Conservation (phyloP, 768 basidiomycete species). For the Cyclocybe cylindracea region DNA sequence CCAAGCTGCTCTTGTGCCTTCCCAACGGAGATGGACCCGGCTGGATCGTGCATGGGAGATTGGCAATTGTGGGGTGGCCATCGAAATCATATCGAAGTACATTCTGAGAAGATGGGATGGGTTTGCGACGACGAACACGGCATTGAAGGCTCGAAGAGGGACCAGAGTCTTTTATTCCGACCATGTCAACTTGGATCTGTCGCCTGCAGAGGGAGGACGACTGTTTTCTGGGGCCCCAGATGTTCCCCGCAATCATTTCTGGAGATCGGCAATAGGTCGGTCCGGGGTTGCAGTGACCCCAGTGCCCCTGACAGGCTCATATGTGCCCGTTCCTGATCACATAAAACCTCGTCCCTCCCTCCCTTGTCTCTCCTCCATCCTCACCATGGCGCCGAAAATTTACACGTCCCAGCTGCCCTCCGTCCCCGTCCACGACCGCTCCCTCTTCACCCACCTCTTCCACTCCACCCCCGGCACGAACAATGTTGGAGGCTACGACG, state of each 20-base stretch:
- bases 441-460: constrained; percentile 54
- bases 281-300: background rate
- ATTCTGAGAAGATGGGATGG: too few relatives aligned
- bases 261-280: constrained; percentile 5
- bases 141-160: too few relatives aligned
- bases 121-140: too few relatives aligned
- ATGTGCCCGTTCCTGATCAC: background rate
- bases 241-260: background rate
- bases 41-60: too few relatives aligned
- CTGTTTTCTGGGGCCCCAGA: background rate
- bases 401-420: constrained; percentile 47
- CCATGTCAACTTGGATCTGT: too few relatives aligned
- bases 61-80: too few relatives aligned
- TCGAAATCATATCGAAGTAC: too few relatives aligned
- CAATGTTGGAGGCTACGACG: constrained; percentile 44
- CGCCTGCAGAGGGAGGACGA: too few relatives aligned
- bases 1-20: too few relatives aligned
- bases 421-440: constrained; percentile 38
- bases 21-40: too few relatives aligned
- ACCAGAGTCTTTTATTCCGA: too few relatives aligned
- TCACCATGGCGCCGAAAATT: constrained; percentile 40
- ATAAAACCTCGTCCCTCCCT: constrained; percentile 3
- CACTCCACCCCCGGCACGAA: constrained; percentile 25
- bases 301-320: background rate
- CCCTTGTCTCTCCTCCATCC: constrained; percentile 3